Base-by-base conservation (phyloP, 805 yeast species). In the Candida caryicola region DNA sequence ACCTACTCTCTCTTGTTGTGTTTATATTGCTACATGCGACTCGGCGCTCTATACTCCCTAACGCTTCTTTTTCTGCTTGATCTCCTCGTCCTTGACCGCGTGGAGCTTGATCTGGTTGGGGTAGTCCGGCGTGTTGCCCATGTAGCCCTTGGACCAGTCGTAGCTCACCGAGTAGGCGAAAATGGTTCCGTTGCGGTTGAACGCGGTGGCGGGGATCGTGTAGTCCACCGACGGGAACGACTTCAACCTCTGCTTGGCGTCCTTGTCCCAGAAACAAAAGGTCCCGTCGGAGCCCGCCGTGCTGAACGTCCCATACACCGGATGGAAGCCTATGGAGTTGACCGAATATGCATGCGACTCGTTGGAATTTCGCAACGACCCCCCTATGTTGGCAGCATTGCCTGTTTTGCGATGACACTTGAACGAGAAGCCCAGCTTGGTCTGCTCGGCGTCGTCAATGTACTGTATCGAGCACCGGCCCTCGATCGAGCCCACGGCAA, bases 251-350 rank as follows among this genome's bases (percentile, higher is more conserved):
- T 85, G 95, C 57, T 83, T 80, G 37, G 93, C 84, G 52, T 88
- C 95, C 61, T 87, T 88, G 61, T 93, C 98, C 99, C 99, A 93
- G 68, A 87, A 84, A 52, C 89, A 82, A 68, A 90, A 83, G 10
- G 90, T 74, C 16, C 99, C 99, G 62, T 93, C 99, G 17, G 93
- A 76, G 9, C 99, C 98, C 1, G 95, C 93, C 4, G 99, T 93
- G 34, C 82, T 81, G 62, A 93, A 84, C 1, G 98, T 89, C 30
- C 96, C 96, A 61, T 82, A 81, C 10, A 77, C 68, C 3, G 98
- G 98, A 57, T 93, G 97, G 71, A 90, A 87, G 5, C 77, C 69
- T 33, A 93, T 82, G 34, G 85, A 72, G 59, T 89, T 87, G 30
- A 93, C 81, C 1, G 96, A 66, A 57, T 82, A 91, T 23, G 91